A percentile compares a stretch with the other conserved stretches of the same genome.
These are phyloP conservation scores for Taiozyma onychis DNA, from an alignment of 1,139 yeast genomes.

Conservation along the genomic window DNA sequence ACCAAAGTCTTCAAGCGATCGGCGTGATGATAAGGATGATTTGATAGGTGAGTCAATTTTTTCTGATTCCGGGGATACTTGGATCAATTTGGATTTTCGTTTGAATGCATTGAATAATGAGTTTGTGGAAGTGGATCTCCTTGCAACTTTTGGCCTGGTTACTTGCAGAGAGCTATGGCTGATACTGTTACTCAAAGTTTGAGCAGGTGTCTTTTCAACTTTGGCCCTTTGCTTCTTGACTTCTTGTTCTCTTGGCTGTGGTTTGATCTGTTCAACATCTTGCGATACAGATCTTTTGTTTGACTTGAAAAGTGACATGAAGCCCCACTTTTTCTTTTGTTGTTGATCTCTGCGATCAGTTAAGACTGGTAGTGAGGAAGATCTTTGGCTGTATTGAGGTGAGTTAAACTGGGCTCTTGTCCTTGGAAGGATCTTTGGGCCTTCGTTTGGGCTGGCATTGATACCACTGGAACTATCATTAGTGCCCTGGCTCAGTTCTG, in stretches of 20 bases:
- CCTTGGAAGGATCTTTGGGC: conserved; percentile 11
- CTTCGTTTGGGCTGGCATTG: background rate
- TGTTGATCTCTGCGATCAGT: background rate
- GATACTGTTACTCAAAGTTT: conserved; percentile 9
- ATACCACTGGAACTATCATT: background rate
- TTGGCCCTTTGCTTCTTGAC: conserved; percentile 2
- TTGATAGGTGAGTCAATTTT: background rate
- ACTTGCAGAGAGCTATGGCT: conserved; percentile 9
- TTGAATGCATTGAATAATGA: conserved; percentile 22
- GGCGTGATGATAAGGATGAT: conserved; percentile 2
- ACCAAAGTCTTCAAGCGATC: conserved; percentile 5
- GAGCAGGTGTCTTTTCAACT: conserved; percentile 8
- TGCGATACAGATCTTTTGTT: conserved; percentile 20
- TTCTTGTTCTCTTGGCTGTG: conserved; percentile 11
- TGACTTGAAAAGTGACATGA: conserved; percentile 30
- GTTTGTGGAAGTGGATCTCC: conserved; percentile 20
- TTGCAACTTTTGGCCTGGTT: conserved; percentile 10
- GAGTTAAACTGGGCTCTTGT: conserved; percentile 3
- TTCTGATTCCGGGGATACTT: background rate
- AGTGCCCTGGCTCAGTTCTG: background rate
- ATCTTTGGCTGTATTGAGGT: conserved; percentile 16
- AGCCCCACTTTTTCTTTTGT: conserved; percentile 25
- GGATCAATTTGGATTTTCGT: conserved; percentile 10
- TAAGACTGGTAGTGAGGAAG: conserved; percentile 20
- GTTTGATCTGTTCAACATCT: conserved; percentile 6